Evolutionary conservation across 139 green algal species (phyloP), one percentile per base, ranked within the genome.

Genomic region (Tetradesmus lagerheimii): DNA sequence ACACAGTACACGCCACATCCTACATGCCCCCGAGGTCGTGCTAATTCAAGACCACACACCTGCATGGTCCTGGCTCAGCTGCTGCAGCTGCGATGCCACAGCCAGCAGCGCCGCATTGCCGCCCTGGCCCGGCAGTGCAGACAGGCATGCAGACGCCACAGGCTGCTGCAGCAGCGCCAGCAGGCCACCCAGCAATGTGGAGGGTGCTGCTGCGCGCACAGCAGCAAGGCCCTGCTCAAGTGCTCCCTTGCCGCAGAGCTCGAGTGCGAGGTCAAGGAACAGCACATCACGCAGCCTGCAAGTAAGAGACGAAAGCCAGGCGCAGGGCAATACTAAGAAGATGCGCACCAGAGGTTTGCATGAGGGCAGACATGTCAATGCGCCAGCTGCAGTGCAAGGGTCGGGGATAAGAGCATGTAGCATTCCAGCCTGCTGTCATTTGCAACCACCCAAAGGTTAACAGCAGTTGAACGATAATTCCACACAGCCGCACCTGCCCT

Each of bases 181-280:
- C 74, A 89, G 45, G n/a, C 85, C 85, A 0, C 85, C 85, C 31
- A 89, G 85, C 23, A 89, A 5, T 27, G 74, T 89, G 18, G 85
- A 89, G 4, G 85, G 85, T 23, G 85, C 85, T 76, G 85, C 85
- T n/a, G 76, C 47, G 25, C 25, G 84, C 38, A 50, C 14, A 29
- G 31, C 74, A 76, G 71, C 71, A 41, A 96, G 86, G 15, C 35
- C 41, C 23, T 64, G 29, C 87, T 97, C 95, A 4, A 96, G 38
- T 0, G 90, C 85, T 1, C 88, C 90, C 9, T 93, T 86, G n/a
- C 85, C 89, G 0, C 92, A 87, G 0, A 78, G 78, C 43, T 97
- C 94, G 20, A 98, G 89, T 0, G 95, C 94, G 45, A 96, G 67
- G 90, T 98, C 96, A 62, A 98, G 93, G 83, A 96, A 97, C 16